These are phyloP conservation scores for Aeschynomene evenia DNA, from an alignment of 306 rosid genomes.

Conservation along the genomic window DNA sequence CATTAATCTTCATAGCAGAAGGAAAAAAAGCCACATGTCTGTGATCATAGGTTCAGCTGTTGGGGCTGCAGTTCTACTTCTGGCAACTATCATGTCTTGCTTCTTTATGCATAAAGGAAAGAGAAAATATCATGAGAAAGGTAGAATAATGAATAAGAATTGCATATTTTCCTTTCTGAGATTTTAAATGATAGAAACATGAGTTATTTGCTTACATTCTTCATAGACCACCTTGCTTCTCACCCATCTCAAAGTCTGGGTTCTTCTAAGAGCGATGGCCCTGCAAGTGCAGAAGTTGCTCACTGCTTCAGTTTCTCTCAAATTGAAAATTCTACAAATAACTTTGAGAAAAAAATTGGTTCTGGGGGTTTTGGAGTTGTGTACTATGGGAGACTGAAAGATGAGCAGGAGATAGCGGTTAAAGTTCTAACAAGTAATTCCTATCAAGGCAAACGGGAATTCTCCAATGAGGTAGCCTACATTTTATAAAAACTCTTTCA, in stretches of 20 bases:
- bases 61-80: conserved; percentile 71
- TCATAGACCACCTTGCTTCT: conserved; percentile 46
- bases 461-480: conserved; percentile 80
- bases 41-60: conserved; percentile 71
- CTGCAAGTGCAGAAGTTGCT: conserved; percentile 61
- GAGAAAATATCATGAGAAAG: conserved; percentile 46
- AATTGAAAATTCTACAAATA: conserved; percentile 66
- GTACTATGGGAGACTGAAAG: conserved; percentile 69
- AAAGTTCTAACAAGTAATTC: conserved; percentile 80
- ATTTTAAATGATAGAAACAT: conserved; percentile 30
- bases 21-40: conserved; percentile 39
- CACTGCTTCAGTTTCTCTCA: conserved; percentile 69
- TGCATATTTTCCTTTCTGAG: conserved; percentile 5
- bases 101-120: conserved; percentile 54
- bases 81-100: conserved; percentile 66
- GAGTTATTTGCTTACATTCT: conserved; percentile 28
- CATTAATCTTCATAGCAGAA: conserved; percentile 54
- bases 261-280: conserved; percentile 50
- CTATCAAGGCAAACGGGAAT: conserved; percentile 93
- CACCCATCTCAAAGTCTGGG: conserved; percentile 47
- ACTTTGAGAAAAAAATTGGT: conserved; percentile 85
- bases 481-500: conserved; percentile 29
- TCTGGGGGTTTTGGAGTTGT: conserved; percentile 97
- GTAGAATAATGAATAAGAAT: conserved; percentile 39
- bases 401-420: conserved; percentile 91